Base-by-base conservation (phyloP, 2,329 filamentous ascomycete genomes). In the Fusarium cicatricum region DNA sequence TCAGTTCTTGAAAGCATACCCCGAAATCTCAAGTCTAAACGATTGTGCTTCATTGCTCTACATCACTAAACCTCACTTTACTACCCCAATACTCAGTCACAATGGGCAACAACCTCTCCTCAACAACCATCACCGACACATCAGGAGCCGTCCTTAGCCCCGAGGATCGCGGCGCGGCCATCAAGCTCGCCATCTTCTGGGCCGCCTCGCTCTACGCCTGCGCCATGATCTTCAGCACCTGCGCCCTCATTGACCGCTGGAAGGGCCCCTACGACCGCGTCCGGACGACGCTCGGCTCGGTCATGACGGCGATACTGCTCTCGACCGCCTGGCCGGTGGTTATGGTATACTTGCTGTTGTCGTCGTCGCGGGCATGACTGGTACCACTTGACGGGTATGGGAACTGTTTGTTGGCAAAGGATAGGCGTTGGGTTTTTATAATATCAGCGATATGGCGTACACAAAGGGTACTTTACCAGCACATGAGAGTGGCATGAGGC, bases 91-190 rank as follows among this genome's bases (percentile, higher is more conserved):
- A 44, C 33, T 11, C 55, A 34, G 36, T 17, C 51, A 71, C 46
- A 26, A 79, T 79, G 77, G 76, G 76, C 56, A 65, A 64, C 55
- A 77, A 77, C 48, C 75, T 78, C 23, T 79, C 77, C n/a, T 71
- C 71, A 23, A 68, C 65, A 15, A 68, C 74, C 37, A 67, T 70
- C 47, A 71, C 73, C 32, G 76, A 78, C 68, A 75, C 71, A 31
- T 77, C 75, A 40, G 67, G 62, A 46, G 69, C 65, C 40, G 64
- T 69, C 43, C 68, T 76, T 55, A 69, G 70, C 36, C 66, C 69
- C 2, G 10, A 62, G 15, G 77, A 79, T 47, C 52, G 57, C 29
- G 26, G 39, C 31, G 58, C 70, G 33, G 68, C 69, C 60, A 70
- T 77, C 45, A 58, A 74, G 28, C 55, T 78, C 54, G 72, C 60